Conservation (phyloP, 2,329 filamentous ascomycete genomes). For the Rhytidhysteron rufulum region DNA sequence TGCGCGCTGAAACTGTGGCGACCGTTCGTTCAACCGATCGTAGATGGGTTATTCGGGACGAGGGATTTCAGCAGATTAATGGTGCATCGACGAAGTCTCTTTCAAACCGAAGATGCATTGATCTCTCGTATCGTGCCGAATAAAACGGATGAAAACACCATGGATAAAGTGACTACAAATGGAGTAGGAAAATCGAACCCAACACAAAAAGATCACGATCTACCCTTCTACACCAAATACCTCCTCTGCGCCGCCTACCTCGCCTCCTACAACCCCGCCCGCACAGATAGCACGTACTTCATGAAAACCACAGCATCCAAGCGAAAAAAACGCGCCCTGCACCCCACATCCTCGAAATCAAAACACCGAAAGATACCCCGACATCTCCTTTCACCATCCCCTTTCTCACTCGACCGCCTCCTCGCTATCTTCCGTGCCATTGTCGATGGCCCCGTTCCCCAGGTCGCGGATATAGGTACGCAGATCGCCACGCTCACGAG, state of each 20-base stretch:
- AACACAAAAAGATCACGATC: constrained; percentile 19
- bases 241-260: constrained; percentile 75
- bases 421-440: constrained; percentile 73
- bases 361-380: constrained; percentile 71
- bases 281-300: constrained; percentile 72
- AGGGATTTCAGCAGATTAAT: constrained; percentile 84
- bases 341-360: constrained; percentile 17
- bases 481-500: constrained; percentile 69
- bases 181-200: constrained; percentile 4
- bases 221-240: constrained; percentile 70
- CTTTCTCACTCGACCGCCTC: constrained; percentile 74
- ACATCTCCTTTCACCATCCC: constrained; percentile 71
- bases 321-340: constrained; percentile 34
- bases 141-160: background rate
- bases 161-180: constrained; percentile 5
- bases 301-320: constrained; percentile 61
- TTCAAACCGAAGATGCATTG: constrained; percentile 69
- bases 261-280: constrained; percentile 72
- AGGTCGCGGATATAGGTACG: constrained; percentile 47
- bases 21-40: constrained; percentile 74
- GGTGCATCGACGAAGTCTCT: constrained; percentile 63
- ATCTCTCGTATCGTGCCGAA: constrained; percentile 55
- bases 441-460: constrained; percentile 43
- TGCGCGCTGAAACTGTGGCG: constrained; percentile 77
- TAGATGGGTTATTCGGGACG: constrained; percentile 67